Percentiles rank a stretch among this genome's conserved stretches.
Conservation (phyloP, 192 early-diverging fungal genomes). For the Backusella macrospora region DNA sequence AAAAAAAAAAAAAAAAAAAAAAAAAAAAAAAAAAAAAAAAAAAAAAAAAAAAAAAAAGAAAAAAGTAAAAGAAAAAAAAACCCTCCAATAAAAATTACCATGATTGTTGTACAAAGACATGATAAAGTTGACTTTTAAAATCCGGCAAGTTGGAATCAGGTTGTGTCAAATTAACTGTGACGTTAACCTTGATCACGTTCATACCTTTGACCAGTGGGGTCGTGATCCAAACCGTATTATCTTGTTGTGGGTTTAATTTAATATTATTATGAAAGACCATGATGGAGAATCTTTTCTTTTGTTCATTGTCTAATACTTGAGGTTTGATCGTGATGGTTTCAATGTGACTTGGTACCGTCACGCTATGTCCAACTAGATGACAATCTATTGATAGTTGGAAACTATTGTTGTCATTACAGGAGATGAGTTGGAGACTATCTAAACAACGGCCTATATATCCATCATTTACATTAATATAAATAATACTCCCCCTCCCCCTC, state of each 20-base stretch:
- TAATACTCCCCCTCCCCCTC: too few relatives aligned
- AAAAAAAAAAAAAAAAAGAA: too few relatives aligned
- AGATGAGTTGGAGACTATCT: not conserved
- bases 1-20: too few relatives aligned
- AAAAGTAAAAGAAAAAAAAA: too few relatives aligned
- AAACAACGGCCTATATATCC: not conserved
- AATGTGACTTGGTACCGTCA: conserved; percentile 13
- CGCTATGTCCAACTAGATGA: conserved; percentile 22
- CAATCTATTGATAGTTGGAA: conserved; percentile 19
- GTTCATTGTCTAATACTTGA: not conserved
- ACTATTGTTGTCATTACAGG: not conserved
- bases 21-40: too few relatives aligned
- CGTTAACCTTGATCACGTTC: conserved; percentile 31
- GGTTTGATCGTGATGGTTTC: conserved; percentile 20
- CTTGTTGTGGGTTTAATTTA: not conserved
- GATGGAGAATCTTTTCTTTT: not conserved
- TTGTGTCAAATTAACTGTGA: conserved; percentile 25
- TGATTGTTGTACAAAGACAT: conserved; percentile 35
- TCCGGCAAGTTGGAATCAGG: conserved; percentile 16
- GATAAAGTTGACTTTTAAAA: conserved; percentile 25
- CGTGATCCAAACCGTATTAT: conserved; percentile 1
- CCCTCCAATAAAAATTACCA: conserved; percentile 36
- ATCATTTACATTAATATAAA: too few relatives aligned
- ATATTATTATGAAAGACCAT: conserved; percentile 6
- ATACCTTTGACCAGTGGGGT: conserved; percentile 15